Evolutionary conservation across 768 basidiomycete genomes (phyloP), one percentile per base, ranked within the genome.

Genomic region (Rhizopogon vesiculosus): DNA sequence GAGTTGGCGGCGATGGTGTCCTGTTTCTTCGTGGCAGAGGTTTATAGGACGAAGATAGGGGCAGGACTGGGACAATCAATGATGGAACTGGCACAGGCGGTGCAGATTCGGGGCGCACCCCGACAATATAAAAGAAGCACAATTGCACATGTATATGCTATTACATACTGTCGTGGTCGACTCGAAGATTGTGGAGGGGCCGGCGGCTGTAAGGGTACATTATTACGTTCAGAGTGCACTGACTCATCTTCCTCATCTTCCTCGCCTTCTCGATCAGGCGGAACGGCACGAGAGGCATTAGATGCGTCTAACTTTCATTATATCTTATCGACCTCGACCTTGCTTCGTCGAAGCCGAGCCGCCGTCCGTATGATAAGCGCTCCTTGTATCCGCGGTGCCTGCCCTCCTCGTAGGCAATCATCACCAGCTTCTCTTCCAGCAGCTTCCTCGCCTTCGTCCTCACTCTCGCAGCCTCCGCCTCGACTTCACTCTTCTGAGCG

Each of bases 381-480:
- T 25, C 25, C 25, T 25, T 25, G 25, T 25, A 25, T 25, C 25
- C 2, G 3, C 25, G 25, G 25, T 25, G 25, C 25, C 25, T 3
- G 3, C 25, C 25, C 25, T 25, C 25, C 25, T 25, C 78, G 12
- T 72, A 65, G 7, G 78, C 78, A 25, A 65, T 57, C 54, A 72
- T 71, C 40, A 76, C 61, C 12, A 74, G 56, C 39, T 73, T 74
- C 61, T 74, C 72, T 56, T 79, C 75, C 54, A 72, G 74, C 25
- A 78, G 59, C 55, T 69, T 66, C 33, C 79, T 69, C 7, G 78
- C 78, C 42, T 66, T 74, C 19, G 75, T 70, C 45, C 78, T 70
- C 3, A 76, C 77, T 19, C 67, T 66, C 2, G 79, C 72, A 1
- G 79, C 78, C 7, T 72, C 69, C 0, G 75, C 73, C 55, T 80